Percentiles rank a stretch among this genome's conserved stretches.
phyloP scores from a whole-genome alignment of 768 basidiomycete species.

The Tricholoma matsutake region DNA sequence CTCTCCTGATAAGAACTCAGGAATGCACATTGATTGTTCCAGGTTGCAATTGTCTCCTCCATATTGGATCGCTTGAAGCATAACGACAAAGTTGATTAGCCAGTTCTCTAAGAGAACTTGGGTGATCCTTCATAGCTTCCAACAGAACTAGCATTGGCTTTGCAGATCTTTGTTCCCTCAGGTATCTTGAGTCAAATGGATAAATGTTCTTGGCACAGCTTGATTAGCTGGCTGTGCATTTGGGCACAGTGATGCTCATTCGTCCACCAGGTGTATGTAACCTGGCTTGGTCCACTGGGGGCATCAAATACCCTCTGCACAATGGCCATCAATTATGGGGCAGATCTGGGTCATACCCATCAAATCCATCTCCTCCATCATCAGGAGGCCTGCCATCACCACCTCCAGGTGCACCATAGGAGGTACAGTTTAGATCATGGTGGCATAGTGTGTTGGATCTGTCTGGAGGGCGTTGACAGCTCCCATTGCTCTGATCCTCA shows the following conservation, averaged over 20 bases:
- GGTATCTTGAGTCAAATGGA: background rate
- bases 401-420: background rate
- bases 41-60: background rate
- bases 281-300: background rate
- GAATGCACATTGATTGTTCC: background rate
- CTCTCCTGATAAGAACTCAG: background rate
- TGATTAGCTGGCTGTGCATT: background rate
- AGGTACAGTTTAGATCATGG: background rate
- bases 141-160: background rate
- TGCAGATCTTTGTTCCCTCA: background rate
- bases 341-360: background rate
- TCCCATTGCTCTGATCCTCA: no score
- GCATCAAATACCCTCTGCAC: background rate
- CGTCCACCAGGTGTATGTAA: background rate
- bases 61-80: background rate
- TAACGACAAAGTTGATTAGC: background rate
- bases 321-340: background rate
- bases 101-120: slow-evolving; percentile 1
- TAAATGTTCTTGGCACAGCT: background rate
- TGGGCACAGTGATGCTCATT: background rate
- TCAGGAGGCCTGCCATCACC: background rate
- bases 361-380: background rate
- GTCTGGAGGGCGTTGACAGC: no score
- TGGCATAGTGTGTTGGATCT: background rate
- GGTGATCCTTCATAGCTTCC: background rate